Evolutionary conservation across 306 rosid genomes (phyloP), one percentile per base, ranked within the genome.

Genomic region (Trifolium repens): DNA sequence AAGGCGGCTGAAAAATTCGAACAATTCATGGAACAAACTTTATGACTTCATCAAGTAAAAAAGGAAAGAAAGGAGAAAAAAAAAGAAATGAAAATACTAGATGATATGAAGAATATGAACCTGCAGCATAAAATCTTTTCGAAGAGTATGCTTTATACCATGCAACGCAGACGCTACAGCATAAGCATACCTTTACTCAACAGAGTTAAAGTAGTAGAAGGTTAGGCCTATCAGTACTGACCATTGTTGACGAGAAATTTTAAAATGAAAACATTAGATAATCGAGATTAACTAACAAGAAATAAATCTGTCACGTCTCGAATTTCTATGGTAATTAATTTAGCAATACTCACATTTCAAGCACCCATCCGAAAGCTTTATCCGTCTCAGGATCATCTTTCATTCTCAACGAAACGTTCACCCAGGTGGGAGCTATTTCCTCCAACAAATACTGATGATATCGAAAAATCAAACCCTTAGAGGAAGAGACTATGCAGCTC

Each of bases 341-440:
- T 32, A 52, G 46, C 32, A 70, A 63, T 78, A 84, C 98, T 91
- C 73, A 93, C 98, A 93, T 93, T 85, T 93, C 97, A 79, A 91
- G 98, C 84, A 91, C 98, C 98, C 97, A 93, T 81, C 98, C 98
- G 54, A 93, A 93, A 79, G 91, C 82, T 88, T 93, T 89, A 83
- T 93, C 98, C 0, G 98, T 88, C 79, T 85, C 89, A 2, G 75
- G 81, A 74, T 93, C 98, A 69, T 91, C 93, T 84, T 93, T 93
- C 97, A 93, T 93, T 84, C 77, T 84, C 88, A 93, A 80, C 9
- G 98, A 93, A 73, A 91, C 16, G 63, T 93, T 93, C 84, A 93
- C 98, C 98, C 98, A 93, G 3, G 98, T 91, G n/a, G 98, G 98
- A 81, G 98, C 92, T 80, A 93, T 93, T 57, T 93, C 98, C 89